phyloP scores from a whole-genome alignment of 371 early-diverging fungal genomes.

The Mucor sp. region DNA sequence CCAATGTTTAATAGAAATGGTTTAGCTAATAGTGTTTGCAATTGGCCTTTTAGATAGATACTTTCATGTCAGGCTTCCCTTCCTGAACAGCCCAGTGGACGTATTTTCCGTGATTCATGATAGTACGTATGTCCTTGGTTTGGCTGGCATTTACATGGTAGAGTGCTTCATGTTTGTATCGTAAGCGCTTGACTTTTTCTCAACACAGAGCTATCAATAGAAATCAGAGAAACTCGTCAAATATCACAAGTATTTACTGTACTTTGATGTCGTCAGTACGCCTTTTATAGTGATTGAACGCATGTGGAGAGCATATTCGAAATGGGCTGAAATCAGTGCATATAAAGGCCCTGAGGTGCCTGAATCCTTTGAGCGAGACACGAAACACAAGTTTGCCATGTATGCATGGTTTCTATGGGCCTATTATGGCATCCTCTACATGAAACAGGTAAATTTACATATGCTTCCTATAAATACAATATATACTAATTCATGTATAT shows the following conservation, averaged over 20 bases:
- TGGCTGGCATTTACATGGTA: background rate
- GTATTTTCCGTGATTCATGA: background rate
- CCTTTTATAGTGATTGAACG: background rate
- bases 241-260: background rate
- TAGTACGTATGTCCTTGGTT: background rate
- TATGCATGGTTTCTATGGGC: background rate
- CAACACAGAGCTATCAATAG: background rate
- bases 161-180: too few species aligned
- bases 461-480: too few species aligned
- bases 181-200: too few species aligned
- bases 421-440: too few species aligned
- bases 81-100: background rate
- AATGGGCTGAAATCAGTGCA: background rate
- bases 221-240: background rate
- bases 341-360: background rate
- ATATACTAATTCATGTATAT: too few species aligned
- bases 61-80: background rate
- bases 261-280: background rate
- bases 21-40: background rate
- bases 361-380: background rate
- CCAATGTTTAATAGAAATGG: background rate
- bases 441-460: too few species aligned
- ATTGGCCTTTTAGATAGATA: background rate
- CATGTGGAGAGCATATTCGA: background rate
- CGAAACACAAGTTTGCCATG: background rate